These are phyloP conservation scores for Naganishia cerealis DNA, from an alignment of 1,284 basidiomycete genomes.

Conservation along the genomic window DNA sequence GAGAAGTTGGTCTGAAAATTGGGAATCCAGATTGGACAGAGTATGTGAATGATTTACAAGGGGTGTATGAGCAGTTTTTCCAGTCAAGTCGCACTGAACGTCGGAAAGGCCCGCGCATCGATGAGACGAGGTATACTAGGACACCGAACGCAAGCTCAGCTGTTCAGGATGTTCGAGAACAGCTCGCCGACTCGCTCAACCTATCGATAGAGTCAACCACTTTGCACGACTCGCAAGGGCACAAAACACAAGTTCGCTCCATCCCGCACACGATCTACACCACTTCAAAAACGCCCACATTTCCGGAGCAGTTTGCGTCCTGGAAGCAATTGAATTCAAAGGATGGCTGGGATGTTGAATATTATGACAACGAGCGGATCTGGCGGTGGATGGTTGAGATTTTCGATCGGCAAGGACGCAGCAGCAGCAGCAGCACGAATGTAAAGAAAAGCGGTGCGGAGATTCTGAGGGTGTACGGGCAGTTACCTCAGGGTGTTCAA, in stretches of 20 bases:
- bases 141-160: background rate
- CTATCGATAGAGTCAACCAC: background rate
- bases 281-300: background rate
- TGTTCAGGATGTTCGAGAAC: background rate
- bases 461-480: background rate
- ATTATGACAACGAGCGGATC: slow-evolving; percentile 16
- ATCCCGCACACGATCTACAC: slow-evolving; percentile 3
- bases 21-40: slow-evolving; percentile 10
- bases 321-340: background rate
- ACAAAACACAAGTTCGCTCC: background rate
- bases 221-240: background rate
- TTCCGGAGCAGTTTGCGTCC: slow-evolving; percentile 3
- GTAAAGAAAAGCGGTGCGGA: background rate
- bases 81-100: background rate
- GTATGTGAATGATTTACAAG: slow-evolving; percentile 6
- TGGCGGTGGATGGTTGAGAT: slow-evolving; percentile 8
- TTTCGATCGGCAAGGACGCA: background rate
- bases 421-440: background rate
- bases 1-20: slow-evolving; percentile 11
- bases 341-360: slow-evolving; percentile 1
- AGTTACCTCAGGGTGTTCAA: background rate
- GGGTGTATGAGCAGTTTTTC: slow-evolving; percentile 13
- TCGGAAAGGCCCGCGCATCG: background rate
- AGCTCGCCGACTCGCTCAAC: background rate
- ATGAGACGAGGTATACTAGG: background rate